Base-by-base conservation (phyloP, 805 yeast genomes). In the Diddensiella transvaalensis region DNA sequence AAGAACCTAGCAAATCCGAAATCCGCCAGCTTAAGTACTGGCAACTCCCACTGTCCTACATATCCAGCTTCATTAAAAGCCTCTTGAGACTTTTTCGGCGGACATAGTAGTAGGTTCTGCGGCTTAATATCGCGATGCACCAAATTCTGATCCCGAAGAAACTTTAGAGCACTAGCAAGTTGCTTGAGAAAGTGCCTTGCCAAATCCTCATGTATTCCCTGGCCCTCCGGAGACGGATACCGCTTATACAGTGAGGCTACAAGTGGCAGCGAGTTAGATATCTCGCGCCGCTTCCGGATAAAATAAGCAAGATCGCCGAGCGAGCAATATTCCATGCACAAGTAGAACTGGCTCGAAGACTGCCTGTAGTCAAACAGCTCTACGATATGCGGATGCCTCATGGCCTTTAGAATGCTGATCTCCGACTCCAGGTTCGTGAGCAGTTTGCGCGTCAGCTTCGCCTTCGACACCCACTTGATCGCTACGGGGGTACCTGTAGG, bases 121-220 rank as follows among this genome's bases (percentile, higher is more conserved):
- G 99, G 99, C 66, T 91, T 91, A 56, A 91, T 85, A 67, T 91
- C 99, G 60, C 99, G 75, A 65, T 91, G 99, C 15, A 93, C 96
- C 57, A 93, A 76, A 62, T 89, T 85, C 64, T 85, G 85, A 35
- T 80, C 76, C 58, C 97, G 76, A 58, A 93, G 70, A 60, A 93
- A 93, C 64, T 80, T 75, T 49, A 93, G 74, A 1, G 98, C 95
- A 3, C 88, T 80, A 0, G 93, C 79, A 52, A 93, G 75, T 62
- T 93, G 99, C 60, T 87, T 85, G 50, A 90, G 69, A 60, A 91
- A 90, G 65, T 90, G 96, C 24, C 87, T 66, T 36, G 88, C 91
- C 42, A 93, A 69, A 1, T 80, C 78, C 54, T 83, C 80, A 65
- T 93, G 83, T 43, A 93, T 74, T 0, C 98, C 98, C 19, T 82